These are phyloP conservation scores for Funneliformis mosseae DNA, from an alignment of 192 early-diverging fungal species.

Conservation along the genomic window DNA sequence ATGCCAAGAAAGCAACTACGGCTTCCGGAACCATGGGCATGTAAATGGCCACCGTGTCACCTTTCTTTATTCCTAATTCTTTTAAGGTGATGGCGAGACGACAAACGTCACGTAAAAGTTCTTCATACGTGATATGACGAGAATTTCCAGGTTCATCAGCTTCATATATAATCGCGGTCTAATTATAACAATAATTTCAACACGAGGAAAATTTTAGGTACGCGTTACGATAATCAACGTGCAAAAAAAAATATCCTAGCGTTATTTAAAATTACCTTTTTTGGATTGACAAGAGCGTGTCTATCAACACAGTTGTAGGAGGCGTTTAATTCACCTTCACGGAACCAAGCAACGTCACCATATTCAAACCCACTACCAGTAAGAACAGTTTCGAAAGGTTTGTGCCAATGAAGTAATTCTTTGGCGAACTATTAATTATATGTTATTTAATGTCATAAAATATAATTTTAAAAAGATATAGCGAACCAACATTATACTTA, in stretches of 20 bases:
- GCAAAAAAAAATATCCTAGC: conserved; percentile 8
- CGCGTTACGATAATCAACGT: neutral
- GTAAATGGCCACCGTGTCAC: conserved; percentile 94
- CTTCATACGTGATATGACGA: conserved; percentile 79
- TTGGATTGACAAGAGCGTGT: conserved; percentile 76
- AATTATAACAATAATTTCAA: neutral
- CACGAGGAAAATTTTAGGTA: neutral
- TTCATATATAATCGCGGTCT: conserved; percentile 87
- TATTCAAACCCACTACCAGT: conserved; percentile 70
- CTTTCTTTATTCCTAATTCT: conserved; percentile 84
- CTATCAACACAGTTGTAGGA: conserved; percentile 96
- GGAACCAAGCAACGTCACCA: conserved; percentile 94
- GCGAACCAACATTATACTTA: conserved; percentile 35
- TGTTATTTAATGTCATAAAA: neutral
- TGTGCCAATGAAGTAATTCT: conserved; percentile 80
- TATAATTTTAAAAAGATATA: neutral
- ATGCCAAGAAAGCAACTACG: conserved; percentile 89
- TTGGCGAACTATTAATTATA: conserved; percentile 60
- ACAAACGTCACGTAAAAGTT: conserved; percentile 82
- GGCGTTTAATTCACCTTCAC: conserved; percentile 89
- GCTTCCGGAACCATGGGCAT: conserved; percentile 99
- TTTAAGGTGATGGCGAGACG: conserved; percentile 84
- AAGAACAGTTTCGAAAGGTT: conserved; percentile 72
- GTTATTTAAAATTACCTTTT: conserved; percentile 60
- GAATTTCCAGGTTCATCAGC: conserved; percentile 84